Percentiles rank a stretch among this genome's conserved stretches.
Conservation (phyloP, 1,139 yeast genomes). For the Yamadazyma diddensiae region DNA sequence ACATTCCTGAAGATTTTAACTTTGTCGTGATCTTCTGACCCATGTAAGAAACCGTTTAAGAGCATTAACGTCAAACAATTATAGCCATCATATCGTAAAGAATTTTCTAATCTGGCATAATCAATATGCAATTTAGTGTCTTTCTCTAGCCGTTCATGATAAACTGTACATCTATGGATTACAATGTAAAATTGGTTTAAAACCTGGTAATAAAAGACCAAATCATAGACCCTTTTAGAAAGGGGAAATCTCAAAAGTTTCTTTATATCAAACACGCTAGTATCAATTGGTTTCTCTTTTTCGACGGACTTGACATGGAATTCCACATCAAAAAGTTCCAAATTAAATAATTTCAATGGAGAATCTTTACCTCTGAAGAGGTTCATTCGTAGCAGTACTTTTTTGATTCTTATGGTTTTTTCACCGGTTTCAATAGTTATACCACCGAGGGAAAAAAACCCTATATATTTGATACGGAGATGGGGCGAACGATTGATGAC, state of each 20-base stretch:
- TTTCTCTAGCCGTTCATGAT: slow-evolving; percentile 8
- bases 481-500: slow-evolving; percentile 33
- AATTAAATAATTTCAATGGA: slow-evolving; percentile 29
- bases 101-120: slow-evolving; percentile 28
- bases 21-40: slow-evolving; percentile 15
- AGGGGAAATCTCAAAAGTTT: slow-evolving; percentile 8
- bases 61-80: slow-evolving; percentile 23
- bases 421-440: slow-evolving; percentile 22
- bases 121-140: slow-evolving; percentile 20
- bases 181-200: slow-evolving; percentile 34
- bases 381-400: slow-evolving; percentile 26
- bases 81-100: slow-evolving; percentile 18
- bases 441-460: slow-evolving; percentile 35
- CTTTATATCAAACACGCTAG: slow-evolving; percentile 6
- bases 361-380: slow-evolving; percentile 23
- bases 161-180: slow-evolving; percentile 23
- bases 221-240: slow-evolving; percentile 16
- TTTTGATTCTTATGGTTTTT: slow-evolving; percentile 19
- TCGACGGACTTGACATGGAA: neutral
- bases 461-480: slow-evolving; percentile 31
- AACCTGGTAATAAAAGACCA: slow-evolving; percentile 18
- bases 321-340: slow-evolving; percentile 28
- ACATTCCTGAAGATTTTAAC: slow-evolving; percentile 30
- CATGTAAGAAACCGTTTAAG: slow-evolving; percentile 30
- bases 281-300: neutral